Base-by-base conservation (phyloP, 2,329 filamentous ascomycete species). In the Thermomyces lanuginosus region DNA sequence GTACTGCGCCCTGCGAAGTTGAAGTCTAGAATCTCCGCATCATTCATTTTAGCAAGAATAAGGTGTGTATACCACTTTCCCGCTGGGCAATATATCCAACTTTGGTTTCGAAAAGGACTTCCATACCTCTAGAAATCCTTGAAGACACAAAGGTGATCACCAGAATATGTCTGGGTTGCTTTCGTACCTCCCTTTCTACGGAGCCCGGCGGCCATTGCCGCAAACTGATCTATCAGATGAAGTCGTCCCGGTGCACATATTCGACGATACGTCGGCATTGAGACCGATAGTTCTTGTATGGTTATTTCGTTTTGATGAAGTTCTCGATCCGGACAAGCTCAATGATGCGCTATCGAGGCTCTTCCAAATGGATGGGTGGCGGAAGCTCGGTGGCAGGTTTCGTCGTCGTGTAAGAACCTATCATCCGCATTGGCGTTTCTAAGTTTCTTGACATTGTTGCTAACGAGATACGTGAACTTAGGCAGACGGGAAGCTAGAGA, bases 301-400 rank as follows among this genome's bases (percentile, higher is more conserved):
- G 25, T 21, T 20, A 12, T 27, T 27, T 15, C 25, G 18, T 9
- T 27, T 27, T 3, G 25, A 16, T 11, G 25, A 27, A 11, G 25
- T 27, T 5, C 25, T 27, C 5, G 25, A 27, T 15, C 25, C 25
- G 3, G 25, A 21, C 8, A 21, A 4, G 19, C 25, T 27, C 8
- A 17, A 27, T 14, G 6, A 14, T 6, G 7, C 10, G 8, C 16
- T 27, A 14, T 21, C 25, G 11, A 13, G 22, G 13, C 25, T 27
- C 13, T 21, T 27, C 13, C 16, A 27, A 15, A 27, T 27, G 25
- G 17, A 27, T 12, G 25, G 25, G 3, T 27, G 25, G 25, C 18
- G 25, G 18, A 17, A 18, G 10, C 25, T 27, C 8, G 18, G 25
- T 20, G 25, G 25, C 10, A 27, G 25, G 18, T 12, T 20, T 13